Base-by-base conservation (phyloP, 768 basidiomycete species). In the Termitomyces sp. region DNA sequence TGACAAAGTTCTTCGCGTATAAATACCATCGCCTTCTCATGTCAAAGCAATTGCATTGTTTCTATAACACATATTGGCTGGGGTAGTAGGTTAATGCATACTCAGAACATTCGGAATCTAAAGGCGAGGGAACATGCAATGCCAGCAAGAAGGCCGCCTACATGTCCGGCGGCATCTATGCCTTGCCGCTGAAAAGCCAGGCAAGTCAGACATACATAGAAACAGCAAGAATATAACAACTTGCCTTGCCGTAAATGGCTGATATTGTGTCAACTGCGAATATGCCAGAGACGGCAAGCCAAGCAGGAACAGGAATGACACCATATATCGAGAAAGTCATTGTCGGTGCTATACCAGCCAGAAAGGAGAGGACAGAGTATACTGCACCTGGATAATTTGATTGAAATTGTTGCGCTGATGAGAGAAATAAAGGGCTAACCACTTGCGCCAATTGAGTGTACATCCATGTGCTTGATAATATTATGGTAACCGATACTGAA, bases 271-370 rank as follows among this genome's bases (percentile, higher is more conserved):
- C 88, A 60, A 79, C 87, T 11, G 75, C 67, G 63, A 89, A 84
- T 46, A 93, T 69, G 5, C 87, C 90, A 0, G 81, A 70, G 0
- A 92, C 86, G 49, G 81, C 80, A 3, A 79, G 75, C 88, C 89
- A 94, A 0, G 90, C 90, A 0, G 92, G 90, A 57, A 89, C 75
- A 26, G 91, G 92, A 26, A 92, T 72, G 63, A 92, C 81, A 35
- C 84, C 88, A 69, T 90, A 94, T 44, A 94, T 69, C 8, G 79
- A 72, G 67, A 94, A 88, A 1, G 75, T 85, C 63, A 83, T 74
- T 16, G 63, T 80, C 5, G 92, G 92, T 14, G 82, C 83, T 1
- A 81, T 71, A 67, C 85, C 88, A 5, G 90, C 89, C 51, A 90
- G 83, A 68, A 87, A 81, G 4, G 89, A 81, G n/a, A 88, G 70